phyloP scores from a whole-genome alignment of 31 red algal species.

The Pterothamnion heteromorphum region DNA sequence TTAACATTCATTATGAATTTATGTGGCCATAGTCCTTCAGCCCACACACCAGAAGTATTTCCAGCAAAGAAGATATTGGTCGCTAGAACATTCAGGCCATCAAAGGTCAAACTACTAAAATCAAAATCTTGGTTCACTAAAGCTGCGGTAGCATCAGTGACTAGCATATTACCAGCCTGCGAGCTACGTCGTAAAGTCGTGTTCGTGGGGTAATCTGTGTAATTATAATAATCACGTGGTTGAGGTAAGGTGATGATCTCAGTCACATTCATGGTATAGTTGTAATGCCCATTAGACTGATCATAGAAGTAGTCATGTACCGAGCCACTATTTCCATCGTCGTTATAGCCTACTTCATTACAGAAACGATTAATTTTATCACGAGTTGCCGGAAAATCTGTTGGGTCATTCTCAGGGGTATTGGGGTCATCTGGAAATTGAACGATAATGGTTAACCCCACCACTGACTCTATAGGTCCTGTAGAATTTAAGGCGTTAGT shows the following conservation, averaged over 20 bases:
- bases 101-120: neutral
- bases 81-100: neutral
- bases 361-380: neutral
- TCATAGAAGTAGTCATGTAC: neutral
- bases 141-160: neutral
- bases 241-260: neutral
- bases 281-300: neutral
- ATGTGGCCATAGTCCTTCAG: neutral
- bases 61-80: neutral
- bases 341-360: neutral
- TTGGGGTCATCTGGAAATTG: neutral
- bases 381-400: neutral
- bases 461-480: no score
- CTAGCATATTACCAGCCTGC: neutral
- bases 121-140: neutral
- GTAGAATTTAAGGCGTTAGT: no score
- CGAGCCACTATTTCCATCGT: neutral
- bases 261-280: neutral
- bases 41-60: neutral
- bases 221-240: slow-evolving; percentile 6
- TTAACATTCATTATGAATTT: neutral
- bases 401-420: neutral
- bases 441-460: neutral
- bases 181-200: neutral
- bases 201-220: neutral